Conservation (phyloP, 257 asterid genomes). For the Primulina huaijiensis region DNA sequence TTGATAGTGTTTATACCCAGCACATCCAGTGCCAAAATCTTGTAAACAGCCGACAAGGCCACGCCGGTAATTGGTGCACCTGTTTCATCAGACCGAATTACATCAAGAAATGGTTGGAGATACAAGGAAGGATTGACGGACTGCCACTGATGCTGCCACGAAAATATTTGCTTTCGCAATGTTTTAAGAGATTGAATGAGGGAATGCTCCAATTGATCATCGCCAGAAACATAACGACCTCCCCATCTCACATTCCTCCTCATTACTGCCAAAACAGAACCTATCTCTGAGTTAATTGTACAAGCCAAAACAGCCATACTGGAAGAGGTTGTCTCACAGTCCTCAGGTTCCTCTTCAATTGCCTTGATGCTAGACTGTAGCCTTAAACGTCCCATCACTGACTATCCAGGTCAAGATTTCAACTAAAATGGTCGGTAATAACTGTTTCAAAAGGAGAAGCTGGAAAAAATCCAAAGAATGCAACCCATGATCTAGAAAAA, state of each 20-base stretch:
- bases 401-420: conserved; percentile 24
- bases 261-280: conserved; percentile 96
- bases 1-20: conserved; percentile 64
- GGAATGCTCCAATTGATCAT: conserved; percentile 94
- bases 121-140: conserved; percentile 68
- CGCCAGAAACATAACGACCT: conserved; percentile 92
- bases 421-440: conserved; percentile 27
- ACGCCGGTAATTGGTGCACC: conserved; percentile 93
- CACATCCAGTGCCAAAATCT: conserved; percentile 80
- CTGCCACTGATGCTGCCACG: conserved; percentile 84
- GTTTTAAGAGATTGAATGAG: conserved; percentile 87
- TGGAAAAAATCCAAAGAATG: conserved; percentile 28
- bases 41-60: conserved; percentile 86
- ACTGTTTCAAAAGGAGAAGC: conserved; percentile 20
- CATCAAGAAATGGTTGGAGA: conserved; percentile 96
- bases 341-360: conserved; percentile 97
- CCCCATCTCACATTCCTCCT: conserved; percentile 99
- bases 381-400: conserved; percentile 76
- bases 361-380: conserved; percentile 77
- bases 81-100: conserved; percentile 91
- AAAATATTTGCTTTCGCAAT: conserved; percentile 71
- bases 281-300: conserved; percentile 82
- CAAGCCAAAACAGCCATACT: conserved; percentile 69
- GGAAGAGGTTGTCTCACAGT: conserved; percentile 59
- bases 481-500: conserved; percentile 28